These are phyloP conservation scores for Diplogelasinospora grovesii DNA, from an alignment of 495 filamentous ascomycete species.

Conservation along the genomic window DNA sequence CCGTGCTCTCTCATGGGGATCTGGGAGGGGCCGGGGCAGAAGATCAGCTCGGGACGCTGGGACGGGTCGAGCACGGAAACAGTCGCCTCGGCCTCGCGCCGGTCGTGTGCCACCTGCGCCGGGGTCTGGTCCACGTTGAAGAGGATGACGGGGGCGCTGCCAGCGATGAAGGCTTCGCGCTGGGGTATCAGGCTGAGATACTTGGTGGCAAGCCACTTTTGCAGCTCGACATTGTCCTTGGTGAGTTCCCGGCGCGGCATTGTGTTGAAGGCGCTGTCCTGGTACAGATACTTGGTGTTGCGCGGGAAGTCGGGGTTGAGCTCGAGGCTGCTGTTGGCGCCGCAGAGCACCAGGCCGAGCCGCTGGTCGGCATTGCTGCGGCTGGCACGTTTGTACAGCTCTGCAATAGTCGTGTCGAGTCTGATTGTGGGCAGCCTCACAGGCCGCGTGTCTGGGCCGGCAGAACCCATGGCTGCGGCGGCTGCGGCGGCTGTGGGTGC, in stretches of 20 bases:
- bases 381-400: constrained; percentile 20
- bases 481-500: too few relatives aligned
- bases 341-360: constrained; percentile 20
- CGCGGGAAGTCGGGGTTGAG: constrained; percentile 20
- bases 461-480: too few relatives aligned
- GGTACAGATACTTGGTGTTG: constrained; percentile 29
- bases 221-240: constrained; percentile 34
- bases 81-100: constrained; percentile 22
- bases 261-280: constrained; percentile 33
- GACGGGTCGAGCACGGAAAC: constrained; percentile 16
- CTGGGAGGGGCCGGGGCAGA: constrained; percentile 18
- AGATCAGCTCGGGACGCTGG: constrained; percentile 23
- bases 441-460: too few relatives aligned
- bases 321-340: constrained; percentile 16
- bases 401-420: constrained; percentile 27
- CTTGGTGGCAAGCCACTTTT: constrained; percentile 17
- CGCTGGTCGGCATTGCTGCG: constrained; percentile 7
- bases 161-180: constrained; percentile 28
- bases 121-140: constrained; percentile 13
- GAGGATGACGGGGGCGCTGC: constrained; percentile 17
- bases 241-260: constrained; percentile 39
- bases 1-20: constrained; percentile 16
- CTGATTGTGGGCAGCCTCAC: constrained; percentile 23
- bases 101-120: constrained; percentile 13
- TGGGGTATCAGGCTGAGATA: constrained; percentile 26